Evolutionary conservation across 305 asterid genomes (phyloP), one percentile per base, ranked within the genome.

Genomic region (Ruellia speciosa): DNA sequence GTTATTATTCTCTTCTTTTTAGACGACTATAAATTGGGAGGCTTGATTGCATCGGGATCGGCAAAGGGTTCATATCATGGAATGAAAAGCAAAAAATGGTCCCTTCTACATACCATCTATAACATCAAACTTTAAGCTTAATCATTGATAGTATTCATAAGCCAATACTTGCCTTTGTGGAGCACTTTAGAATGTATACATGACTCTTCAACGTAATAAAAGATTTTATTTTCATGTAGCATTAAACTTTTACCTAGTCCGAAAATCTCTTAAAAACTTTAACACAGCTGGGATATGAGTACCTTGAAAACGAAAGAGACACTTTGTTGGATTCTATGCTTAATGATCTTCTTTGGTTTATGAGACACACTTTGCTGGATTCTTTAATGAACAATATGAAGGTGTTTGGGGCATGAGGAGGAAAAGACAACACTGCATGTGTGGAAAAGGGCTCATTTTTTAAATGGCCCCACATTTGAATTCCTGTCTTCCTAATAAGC

Each of bases 381-480:
- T 50, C 48, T 66, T 31, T 41, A 6, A 14, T 46, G 52, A 60
- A 24, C 5, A 49, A 13, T 39, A 18, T 50, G 40, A 46, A 67
- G 41, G 34, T 50, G 40, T 31, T 54, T 20, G 52, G 59, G 66
- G 47, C 64, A 49, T 68, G 74, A 68, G 72, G 4, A 4, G 31
- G 4, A 71, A 69, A 78, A 62, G 84, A 78, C 82, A 56, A 70
- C 74, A 69, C 78, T 65, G 53, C 74, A 69, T 79, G 78, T 68
- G 73, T 68, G 69, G 82, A 61, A 81, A 77, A 77, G 9, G 82
- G 66, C 86, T 65, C 69, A 52, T 68, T 72, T 56, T 72, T 78
- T 66, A 64, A 45, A 57, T 71, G 87, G 78, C 7, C 84, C 94
- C 85, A 72, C 88, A 58, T 66, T 73, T 67, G 80, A 82, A 80